phyloP scores from a whole-genome alignment of 352 stramenopile genomes.

The Globisporangium okanoganense region DNA sequence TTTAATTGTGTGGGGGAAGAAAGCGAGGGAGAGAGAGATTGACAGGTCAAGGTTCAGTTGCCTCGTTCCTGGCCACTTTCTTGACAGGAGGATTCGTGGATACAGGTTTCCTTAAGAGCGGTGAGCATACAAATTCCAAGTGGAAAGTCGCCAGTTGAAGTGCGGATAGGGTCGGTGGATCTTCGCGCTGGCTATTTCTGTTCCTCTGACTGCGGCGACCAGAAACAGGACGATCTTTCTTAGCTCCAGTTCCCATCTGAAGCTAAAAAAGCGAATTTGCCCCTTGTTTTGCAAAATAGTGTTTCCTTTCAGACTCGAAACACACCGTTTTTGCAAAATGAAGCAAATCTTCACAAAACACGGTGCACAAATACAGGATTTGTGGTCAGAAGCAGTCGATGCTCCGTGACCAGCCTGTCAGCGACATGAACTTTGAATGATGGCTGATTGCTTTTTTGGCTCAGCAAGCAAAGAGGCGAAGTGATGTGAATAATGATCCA shows the following conservation, averaged over 20 bases:
- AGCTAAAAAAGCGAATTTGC: not conserved
- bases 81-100: not conserved
- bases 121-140: not conserved
- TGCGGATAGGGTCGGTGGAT: not conserved
- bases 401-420: not conserved
- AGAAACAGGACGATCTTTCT: not conserved
- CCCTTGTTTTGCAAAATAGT: not conserved
- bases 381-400: not conserved
- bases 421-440: not conserved
- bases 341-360: not conserved
- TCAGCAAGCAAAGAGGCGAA: not conserved
- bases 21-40: not conserved
- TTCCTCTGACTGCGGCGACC: not conserved
- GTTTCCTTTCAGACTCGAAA: not conserved
- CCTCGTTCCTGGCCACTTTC: not conserved
- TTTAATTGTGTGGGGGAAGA: not conserved
- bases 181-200: conserved; percentile 5
- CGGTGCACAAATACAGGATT: not conserved
- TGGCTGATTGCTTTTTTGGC: not conserved
- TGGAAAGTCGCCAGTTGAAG: not conserved
- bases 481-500: too few species aligned
- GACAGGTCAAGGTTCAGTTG: conserved; percentile 1
- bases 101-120: not conserved
- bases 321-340: not conserved
- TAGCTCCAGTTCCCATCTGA: not conserved